Conservation (phyloP, 441 rosid genomes). For the Daphne laureola region DNA sequence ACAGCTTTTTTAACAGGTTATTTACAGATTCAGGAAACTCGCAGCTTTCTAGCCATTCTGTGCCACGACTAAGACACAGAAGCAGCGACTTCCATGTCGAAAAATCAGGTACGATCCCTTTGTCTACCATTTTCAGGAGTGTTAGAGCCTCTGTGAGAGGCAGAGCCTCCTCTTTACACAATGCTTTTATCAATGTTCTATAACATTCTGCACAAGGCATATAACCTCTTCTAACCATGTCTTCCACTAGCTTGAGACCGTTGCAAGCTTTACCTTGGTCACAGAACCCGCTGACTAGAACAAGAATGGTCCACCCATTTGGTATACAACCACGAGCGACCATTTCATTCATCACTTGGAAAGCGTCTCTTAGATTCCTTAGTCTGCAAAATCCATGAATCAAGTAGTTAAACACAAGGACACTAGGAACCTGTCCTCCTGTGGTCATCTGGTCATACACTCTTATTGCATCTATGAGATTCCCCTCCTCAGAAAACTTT, state of each 20-base stretch:
- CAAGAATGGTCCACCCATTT: constrained; percentile 42
- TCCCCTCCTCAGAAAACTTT: constrained; percentile 40
- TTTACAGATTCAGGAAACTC: constrained; percentile 12
- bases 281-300: constrained; percentile 48
- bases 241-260: constrained; percentile 55
- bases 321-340: constrained; percentile 39
- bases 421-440: constrained; percentile 47
- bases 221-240: constrained; percentile 54
- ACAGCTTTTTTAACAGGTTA: constrained; percentile 8
- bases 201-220: constrained; percentile 39
- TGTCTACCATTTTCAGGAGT: constrained; percentile 48
- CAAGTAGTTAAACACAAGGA: constrained; percentile 46
- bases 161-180: constrained; percentile 36
- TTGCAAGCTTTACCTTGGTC: constrained; percentile 41
- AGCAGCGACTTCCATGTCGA: constrained; percentile 53
- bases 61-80: constrained; percentile 33
- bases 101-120: constrained; percentile 42
- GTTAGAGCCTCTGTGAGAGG: constrained; percentile 35
- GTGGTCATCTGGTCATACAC: constrained; percentile 42
- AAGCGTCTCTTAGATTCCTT: constrained; percentile 35
- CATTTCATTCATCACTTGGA: constrained; percentile 61
- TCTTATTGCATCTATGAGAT: constrained; percentile 38
- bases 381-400: constrained; percentile 47
- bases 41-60: constrained; percentile 18
- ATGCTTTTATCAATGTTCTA: constrained; percentile 31